Evolutionary conservation across 2,329 filamentous ascomycete genomes (phyloP).

Genomic region (Microcera coccophila): DNA sequence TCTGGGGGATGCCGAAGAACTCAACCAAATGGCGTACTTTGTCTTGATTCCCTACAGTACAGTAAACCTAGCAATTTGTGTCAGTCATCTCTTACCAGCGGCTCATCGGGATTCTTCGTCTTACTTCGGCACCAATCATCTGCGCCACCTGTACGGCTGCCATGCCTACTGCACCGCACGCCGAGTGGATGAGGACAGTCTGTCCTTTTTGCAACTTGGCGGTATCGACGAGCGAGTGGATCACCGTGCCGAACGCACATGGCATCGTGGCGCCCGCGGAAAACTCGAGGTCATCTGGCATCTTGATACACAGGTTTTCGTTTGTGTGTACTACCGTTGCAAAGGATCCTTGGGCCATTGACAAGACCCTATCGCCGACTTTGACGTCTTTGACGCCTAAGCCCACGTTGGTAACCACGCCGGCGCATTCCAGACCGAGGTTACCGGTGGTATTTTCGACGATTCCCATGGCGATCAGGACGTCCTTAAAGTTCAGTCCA

Average conservation of each 20-base stretch:
- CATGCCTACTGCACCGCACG: slow-evolving; percentile 29
- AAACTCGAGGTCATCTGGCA: slow-evolving; percentile 34
- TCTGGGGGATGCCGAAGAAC: slow-evolving; percentile 9
- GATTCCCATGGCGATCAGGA: slow-evolving; percentile 32
- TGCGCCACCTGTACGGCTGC: slow-evolving; percentile 26
- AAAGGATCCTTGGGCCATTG: slow-evolving; percentile 16
- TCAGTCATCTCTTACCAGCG: neutral
- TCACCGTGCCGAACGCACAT: slow-evolving; percentile 30
- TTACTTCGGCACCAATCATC: slow-evolving; percentile 22
- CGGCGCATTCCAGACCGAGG: slow-evolving; percentile 26
- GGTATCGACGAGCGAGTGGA: slow-evolving; percentile 10
- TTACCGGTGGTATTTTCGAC: slow-evolving; percentile 7
- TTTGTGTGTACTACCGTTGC: slow-evolving; percentile 24
- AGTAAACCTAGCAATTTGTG: neutral
- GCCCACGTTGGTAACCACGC: slow-evolving; percentile 25
- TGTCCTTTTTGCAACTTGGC: slow-evolving; percentile 10
- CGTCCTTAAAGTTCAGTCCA: slow-evolving; percentile 37
- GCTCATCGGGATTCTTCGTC: neutral
- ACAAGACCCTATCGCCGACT: slow-evolving; percentile 31
- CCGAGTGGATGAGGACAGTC: slow-evolving; percentile 31
- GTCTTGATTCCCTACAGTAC: slow-evolving; percentile 27
- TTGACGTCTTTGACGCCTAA: slow-evolving; percentile 22
- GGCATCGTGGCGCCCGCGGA: slow-evolving; percentile 34
- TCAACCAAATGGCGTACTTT: slow-evolving; percentile 27
- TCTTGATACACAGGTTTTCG: slow-evolving; percentile 20